phyloP scores from a whole-genome alignment of 163 green algal genomes.

The Scenedesmus sp. region DNA sequence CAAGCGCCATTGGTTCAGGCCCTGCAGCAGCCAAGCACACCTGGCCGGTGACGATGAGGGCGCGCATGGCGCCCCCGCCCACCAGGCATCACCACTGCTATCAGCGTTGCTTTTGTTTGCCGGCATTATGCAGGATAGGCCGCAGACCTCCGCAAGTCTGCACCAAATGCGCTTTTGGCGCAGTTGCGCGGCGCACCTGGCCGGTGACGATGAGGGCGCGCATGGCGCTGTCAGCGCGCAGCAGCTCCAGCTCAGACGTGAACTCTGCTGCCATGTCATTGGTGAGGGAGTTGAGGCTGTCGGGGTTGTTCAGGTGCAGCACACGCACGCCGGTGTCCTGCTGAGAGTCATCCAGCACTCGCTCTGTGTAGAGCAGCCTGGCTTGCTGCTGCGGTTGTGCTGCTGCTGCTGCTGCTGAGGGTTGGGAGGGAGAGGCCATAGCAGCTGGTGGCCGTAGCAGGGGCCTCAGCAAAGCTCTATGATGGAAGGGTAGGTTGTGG shows the following conservation, averaged over 20 bases:
- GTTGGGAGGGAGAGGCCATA: background rate
- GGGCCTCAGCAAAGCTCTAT: background rate
- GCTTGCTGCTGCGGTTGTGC: background rate
- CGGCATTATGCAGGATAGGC: background rate
- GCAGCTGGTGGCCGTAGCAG: background rate
- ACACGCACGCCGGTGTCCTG: conserved; percentile 41
- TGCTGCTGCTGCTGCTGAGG: background rate
- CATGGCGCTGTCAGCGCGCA: conserved; percentile 13
- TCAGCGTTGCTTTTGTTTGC: too few relatives aligned
- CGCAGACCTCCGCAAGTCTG: background rate
- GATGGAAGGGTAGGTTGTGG: background rate
- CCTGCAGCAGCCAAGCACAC: background rate
- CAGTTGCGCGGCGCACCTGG: background rate
- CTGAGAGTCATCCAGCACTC: background rate
- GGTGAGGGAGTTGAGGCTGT: conserved; percentile 50
- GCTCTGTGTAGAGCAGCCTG: conserved; percentile 41
- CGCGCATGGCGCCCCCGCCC: background rate
- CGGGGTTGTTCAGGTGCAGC: conserved; percentile 41
- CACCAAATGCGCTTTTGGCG: background rate
- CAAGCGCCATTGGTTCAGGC: background rate
- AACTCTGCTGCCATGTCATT: conserved; percentile 37
- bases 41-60: conserved; percentile 41
- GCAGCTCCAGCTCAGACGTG: conserved; percentile 2
- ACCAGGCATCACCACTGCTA: too few relatives aligned
- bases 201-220: conserved; percentile 47